phyloP scores from a whole-genome alignment of 2,329 filamentous ascomycete species.

The Trichoderma pleuroti region DNA sequence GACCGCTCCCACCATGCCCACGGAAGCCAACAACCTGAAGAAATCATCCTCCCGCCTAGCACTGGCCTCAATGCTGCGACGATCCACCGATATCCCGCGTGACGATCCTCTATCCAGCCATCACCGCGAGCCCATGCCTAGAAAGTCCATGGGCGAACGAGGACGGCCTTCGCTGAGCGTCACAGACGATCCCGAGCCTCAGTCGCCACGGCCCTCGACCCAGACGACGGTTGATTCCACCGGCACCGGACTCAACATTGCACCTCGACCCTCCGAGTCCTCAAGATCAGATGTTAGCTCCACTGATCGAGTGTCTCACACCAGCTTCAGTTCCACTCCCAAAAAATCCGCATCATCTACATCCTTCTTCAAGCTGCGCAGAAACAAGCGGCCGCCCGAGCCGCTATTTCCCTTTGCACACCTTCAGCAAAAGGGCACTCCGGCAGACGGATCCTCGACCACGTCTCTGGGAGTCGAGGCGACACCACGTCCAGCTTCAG shows the following conservation, averaged over 20 bases:
- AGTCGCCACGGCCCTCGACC: constrained; percentile 31
- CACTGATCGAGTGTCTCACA: constrained; percentile 57
- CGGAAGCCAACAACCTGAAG: constrained; percentile 50
- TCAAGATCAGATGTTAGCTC: constrained; percentile 85
- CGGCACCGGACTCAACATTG: constrained; percentile 46
- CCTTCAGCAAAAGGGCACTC: constrained; percentile 65
- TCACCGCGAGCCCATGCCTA: constrained; percentile 2
- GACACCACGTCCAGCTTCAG: constrained; percentile 36
- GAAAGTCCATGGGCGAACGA: constrained; percentile 41
- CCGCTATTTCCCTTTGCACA: constrained; percentile 82
- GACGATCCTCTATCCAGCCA: constrained; percentile 25
- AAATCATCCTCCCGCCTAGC: constrained; percentile 56
- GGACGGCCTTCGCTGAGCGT: constrained; percentile 32
- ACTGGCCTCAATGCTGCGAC: constrained; percentile 51
- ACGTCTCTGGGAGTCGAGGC: constrained; percentile 38
- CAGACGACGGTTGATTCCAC: constrained; percentile 30
- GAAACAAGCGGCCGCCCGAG: constrained; percentile 69
- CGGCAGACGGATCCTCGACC: constrained; percentile 39
- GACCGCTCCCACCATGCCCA: constrained; percentile 80
- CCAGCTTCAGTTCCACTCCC: constrained; percentile 59
- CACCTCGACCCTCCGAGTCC: constrained; percentile 61
- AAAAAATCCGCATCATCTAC: constrained; percentile 60
- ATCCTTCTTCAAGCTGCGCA: constrained; percentile 77
- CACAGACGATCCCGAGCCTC: constrained; percentile 62
- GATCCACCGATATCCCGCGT: constrained; percentile 46